Evolutionary conservation across 768 basidiomycete genomes (phyloP).

Genomic region (Myochromella boudieri): DNA sequence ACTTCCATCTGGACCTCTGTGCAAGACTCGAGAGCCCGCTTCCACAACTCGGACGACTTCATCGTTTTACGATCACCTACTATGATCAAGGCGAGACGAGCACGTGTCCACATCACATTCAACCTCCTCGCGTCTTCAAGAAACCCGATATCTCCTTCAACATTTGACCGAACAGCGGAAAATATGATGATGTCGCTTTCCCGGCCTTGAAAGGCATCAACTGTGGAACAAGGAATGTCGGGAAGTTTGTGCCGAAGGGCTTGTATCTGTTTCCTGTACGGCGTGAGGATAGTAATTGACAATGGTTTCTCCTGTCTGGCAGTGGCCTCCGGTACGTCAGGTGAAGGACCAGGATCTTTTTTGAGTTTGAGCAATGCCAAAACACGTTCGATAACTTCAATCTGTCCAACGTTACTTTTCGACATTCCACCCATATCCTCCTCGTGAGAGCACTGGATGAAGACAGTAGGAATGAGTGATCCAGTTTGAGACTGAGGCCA

Average conservation of each 20-base stretch:
- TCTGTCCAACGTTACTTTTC: constrained; percentile 62
- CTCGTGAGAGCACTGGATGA: constrained; percentile 55
- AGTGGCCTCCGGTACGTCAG: constrained; percentile 14
- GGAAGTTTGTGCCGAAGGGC: constrained; percentile 42
- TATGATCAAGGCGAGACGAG: constrained; percentile 55
- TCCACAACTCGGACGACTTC: constrained; percentile 47
- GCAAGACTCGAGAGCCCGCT: constrained; percentile 45
- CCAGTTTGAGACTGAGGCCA: constrained; percentile 51
- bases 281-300: constrained; percentile 53
- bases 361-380: constrained; percentile 38
- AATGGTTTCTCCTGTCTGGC: constrained; percentile 19
- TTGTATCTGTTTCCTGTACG: constrained; percentile 57
- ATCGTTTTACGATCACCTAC: constrained; percentile 59
- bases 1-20: constrained; percentile 22
- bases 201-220: constrained; percentile 68
- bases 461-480: constrained; percentile 49
- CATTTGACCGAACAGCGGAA: constrained; percentile 63
- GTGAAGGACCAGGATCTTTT: constrained; percentile 15
- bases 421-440: constrained; percentile 61
- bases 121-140: constrained; percentile 57
- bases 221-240: constrained; percentile 42
- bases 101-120: constrained; percentile 74
- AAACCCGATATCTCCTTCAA: constrained; percentile 61
- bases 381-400: constrained; percentile 48
- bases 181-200: constrained; percentile 70